A percentile compares a stretch with the other conserved stretches of the same genome.
phyloP scores from a whole-genome alignment of 2,329 filamentous ascomycete species.

The Fusarium protoensiforme region DNA sequence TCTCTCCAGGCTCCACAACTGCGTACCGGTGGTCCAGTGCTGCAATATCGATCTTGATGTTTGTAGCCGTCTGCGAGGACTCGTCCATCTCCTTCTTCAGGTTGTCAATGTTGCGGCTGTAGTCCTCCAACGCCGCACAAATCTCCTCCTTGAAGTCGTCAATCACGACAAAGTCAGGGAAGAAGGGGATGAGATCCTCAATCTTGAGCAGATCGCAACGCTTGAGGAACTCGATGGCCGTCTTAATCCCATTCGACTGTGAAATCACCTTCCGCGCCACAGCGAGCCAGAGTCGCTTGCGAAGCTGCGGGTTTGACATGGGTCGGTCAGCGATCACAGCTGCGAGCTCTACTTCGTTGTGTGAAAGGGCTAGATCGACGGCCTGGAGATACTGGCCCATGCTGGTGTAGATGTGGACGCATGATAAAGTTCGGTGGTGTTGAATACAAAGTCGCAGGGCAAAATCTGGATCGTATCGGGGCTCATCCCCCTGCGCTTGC shows the following conservation, averaged over 20 bases:
- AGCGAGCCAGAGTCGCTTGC: slow-evolving; percentile 95
- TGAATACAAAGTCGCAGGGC: slow-evolving; percentile 95
- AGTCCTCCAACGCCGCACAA: slow-evolving; percentile 91
- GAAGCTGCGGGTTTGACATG: slow-evolving; percentile 79
- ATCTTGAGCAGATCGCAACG: slow-evolving; percentile 93
- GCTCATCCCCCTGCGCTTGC: slow-evolving; percentile 87
- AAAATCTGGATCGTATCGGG: slow-evolving; percentile 94
- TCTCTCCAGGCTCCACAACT: slow-evolving; percentile 95
- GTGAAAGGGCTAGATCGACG: slow-evolving; percentile 90
- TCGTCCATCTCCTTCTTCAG: slow-evolving; percentile 97
- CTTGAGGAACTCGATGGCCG: slow-evolving; percentile 92
- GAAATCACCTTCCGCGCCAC: slow-evolving; percentile 95
- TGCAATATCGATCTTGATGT: slow-evolving; percentile 91
- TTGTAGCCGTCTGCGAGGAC: slow-evolving; percentile 84
- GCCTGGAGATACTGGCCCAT: slow-evolving; percentile 96
- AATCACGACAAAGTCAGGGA: slow-evolving; percentile 98
- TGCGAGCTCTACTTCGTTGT: slow-evolving; percentile 90
- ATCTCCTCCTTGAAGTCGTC: slow-evolving; percentile 99
- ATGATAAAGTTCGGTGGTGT: slow-evolving; percentile 90
- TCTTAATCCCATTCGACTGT: slow-evolving; percentile 86
- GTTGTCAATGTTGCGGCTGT: slow-evolving; percentile 88
- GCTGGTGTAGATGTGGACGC: slow-evolving; percentile 95
- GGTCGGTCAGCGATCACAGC: slow-evolving; percentile 89
- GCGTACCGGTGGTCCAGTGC: slow-evolving; percentile 90
- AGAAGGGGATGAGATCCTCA: slow-evolving; percentile 97